Evolutionary conservation across 1,284 basidiomycete genomes (phyloP), one percentile per base, ranked within the genome.

Genomic region (Uromyces viciae-fabae): DNA sequence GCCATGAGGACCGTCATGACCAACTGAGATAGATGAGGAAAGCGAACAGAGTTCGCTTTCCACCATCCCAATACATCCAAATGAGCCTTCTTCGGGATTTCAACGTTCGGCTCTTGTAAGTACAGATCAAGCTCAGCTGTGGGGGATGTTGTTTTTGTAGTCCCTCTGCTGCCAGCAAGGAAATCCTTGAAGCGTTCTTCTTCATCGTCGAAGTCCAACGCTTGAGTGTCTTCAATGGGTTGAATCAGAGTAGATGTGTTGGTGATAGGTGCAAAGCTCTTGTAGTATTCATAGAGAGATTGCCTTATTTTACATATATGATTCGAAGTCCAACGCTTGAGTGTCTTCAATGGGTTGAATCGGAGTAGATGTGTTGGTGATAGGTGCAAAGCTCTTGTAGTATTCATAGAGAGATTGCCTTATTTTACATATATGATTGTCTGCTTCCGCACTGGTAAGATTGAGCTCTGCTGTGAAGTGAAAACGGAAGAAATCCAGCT

Each of bases 11-110:
- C 11, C 4, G 33, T 62, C 25, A 9, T 36, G 4, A 19, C 60
- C 60, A 62, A 36, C 31, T 62, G 28, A 62, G 60, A 62, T 62
- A 62, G 60, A 62, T 31, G 11, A 36, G 60, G 60, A 62, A 62
- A 62, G 7, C n/a, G 33, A 17, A 5, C n/a, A 8, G 60, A 31
- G 60, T 62, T 62, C 40, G 15, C n/a, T 36, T 62, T 62, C 60
- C 60, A 62, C 60, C 31, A 62, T 17, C 2, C 60, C 60, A 62
- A 9, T 7, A 62, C 15, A 36, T 62, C 40, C 15, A 36, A 62
- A 14, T n/a, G n/a, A n/a, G n/a, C n/a, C n/a, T n/a, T n/a, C n/a
- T 36, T 36, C 28, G n/a, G 5, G 1, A 17, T 19, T 33, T 22
- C 28, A 36, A 62, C 40, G 14, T 36, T 36, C 11, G 60, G 60